These are phyloP conservation scores for Phytophthora ohioensis DNA, from an alignment of 352 stramenopile genomes.

Conservation along the genomic window DNA sequence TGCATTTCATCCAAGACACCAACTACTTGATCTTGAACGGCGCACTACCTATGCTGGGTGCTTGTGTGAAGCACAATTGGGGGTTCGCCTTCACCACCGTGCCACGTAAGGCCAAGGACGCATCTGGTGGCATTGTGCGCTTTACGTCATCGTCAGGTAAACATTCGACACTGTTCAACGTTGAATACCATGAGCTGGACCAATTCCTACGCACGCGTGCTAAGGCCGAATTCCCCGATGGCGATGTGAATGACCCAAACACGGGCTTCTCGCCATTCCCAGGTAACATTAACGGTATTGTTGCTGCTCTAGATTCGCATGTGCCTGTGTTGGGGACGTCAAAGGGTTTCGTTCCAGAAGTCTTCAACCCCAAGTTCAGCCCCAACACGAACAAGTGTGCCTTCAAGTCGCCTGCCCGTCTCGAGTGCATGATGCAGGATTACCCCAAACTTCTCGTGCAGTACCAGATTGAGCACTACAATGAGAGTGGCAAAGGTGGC, in stretches of 20 bases:
- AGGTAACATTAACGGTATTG: conserved; percentile 82
- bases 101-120: conserved; percentile 94
- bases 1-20: conserved; percentile 98
- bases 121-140: conserved; percentile 70
- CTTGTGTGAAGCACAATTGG: conserved; percentile 85
- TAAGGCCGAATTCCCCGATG: conserved; percentile 54
- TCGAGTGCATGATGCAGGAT: conserved; percentile 88
- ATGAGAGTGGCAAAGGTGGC: conserved; percentile 20
- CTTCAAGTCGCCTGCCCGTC: conserved; percentile 71
- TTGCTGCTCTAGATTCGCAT: conserved; percentile 61
- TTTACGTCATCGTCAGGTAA: conserved; percentile 46
- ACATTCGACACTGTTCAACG: conserved; percentile 65
- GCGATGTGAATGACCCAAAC: conserved; percentile 67
- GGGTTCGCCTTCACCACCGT: conserved; percentile 95
- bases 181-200: conserved; percentile 82
- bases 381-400: conserved; percentile 37
- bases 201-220: conserved; percentile 64
- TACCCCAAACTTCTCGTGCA: conserved; percentile 71
- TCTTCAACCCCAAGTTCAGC: conserved; percentile 77
- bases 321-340: conserved; percentile 56
- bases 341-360: conserved; percentile 66
- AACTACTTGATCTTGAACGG: conserved; percentile 97
- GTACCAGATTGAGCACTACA: conserved; percentile 31
- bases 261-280: conserved; percentile 70
- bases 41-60: conserved; percentile 89